Conservation (phyloP, 2,329 filamentous ascomycete species). For the Graphilbum ipis-grandicollis region DNA sequence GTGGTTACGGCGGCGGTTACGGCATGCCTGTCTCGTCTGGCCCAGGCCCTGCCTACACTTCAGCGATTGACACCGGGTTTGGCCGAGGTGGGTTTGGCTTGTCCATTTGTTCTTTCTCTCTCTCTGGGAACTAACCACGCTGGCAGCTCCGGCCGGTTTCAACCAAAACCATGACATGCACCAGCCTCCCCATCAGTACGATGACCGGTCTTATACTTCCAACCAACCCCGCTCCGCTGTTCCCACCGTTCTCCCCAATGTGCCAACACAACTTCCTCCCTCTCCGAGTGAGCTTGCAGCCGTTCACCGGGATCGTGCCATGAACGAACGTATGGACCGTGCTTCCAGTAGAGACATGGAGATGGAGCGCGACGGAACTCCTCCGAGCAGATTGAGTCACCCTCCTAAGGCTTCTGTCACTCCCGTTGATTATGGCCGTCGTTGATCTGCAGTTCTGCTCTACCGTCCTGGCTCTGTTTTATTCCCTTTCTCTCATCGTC, state of each 20-base stretch:
- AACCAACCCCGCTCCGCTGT: constrained; percentile 2
- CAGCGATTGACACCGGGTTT: constrained; percentile 7
- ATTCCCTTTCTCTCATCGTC: too few relatives aligned
- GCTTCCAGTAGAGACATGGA: constrained; percentile 3
- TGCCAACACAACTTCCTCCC: constrained; percentile 8
- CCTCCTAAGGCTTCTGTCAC: neutral
- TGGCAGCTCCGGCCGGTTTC: constrained; percentile 14
- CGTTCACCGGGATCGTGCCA: constrained; percentile 5
- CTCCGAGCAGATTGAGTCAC: constrained; percentile 4
- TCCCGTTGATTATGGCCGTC: neutral
- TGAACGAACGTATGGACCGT: constrained; percentile 1
- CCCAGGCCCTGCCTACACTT: constrained; percentile 7
- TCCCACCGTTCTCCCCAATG: constrained; percentile 2
- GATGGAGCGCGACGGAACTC: constrained; percentile 5
- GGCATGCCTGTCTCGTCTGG: constrained; percentile 5
- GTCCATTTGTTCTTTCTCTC: neutral
- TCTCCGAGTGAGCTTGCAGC: constrained; percentile 6
- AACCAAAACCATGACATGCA: constrained; percentile 19
- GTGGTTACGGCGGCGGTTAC: neutral
- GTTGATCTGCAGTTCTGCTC: constrained; percentile 3
- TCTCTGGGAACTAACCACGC: neutral
- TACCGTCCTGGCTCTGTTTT: too few relatives aligned
- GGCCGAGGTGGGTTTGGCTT: constrained; percentile 9
- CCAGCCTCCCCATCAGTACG: constrained; percentile 26
- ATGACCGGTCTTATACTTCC: constrained; percentile 11